These are phyloP conservation scores for Phytophthora citricola DNA, from an alignment of 352 stramenopile genomes.

Conservation along the genomic window DNA sequence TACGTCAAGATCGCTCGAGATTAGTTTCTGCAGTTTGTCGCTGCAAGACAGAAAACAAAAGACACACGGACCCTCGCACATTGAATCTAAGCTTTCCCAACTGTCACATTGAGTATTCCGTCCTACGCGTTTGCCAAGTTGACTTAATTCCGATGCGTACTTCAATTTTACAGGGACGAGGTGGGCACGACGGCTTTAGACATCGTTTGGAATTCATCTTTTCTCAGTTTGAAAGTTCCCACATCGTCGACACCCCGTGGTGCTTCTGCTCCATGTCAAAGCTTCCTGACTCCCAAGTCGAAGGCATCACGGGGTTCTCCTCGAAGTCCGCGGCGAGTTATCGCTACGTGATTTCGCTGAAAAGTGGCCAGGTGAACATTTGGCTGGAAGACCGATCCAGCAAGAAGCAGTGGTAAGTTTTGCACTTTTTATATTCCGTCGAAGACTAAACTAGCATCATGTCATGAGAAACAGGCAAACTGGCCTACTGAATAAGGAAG, in stretches of 20 bases:
- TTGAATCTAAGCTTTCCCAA: no score
- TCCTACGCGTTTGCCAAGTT: no score
- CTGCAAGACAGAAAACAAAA: no score
- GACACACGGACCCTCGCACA: no score
- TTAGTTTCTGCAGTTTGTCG: neutral
- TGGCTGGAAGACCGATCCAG: neutral
- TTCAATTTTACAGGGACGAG: no score
- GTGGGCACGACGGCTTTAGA: no score
- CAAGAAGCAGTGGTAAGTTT: slow-evolving; percentile 3
- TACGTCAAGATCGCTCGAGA: neutral
- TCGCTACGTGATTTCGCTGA: neutral
- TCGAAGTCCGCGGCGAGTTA: neutral
- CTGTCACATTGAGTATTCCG: no score
- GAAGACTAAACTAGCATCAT: no score
- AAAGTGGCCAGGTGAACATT: neutral
- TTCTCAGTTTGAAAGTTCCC: neutral
- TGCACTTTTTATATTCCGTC: no score
- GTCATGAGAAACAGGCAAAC: neutral
- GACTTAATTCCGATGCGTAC: no score
- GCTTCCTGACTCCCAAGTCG: neutral
- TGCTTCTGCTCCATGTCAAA: neutral
- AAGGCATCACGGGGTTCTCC: neutral
- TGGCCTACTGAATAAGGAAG: neutral
- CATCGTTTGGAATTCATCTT: no score
- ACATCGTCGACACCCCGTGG: neutral